Conservation (phyloP, 2,329 filamentous ascomycete species). For the Clarireedia monteithiana region DNA sequence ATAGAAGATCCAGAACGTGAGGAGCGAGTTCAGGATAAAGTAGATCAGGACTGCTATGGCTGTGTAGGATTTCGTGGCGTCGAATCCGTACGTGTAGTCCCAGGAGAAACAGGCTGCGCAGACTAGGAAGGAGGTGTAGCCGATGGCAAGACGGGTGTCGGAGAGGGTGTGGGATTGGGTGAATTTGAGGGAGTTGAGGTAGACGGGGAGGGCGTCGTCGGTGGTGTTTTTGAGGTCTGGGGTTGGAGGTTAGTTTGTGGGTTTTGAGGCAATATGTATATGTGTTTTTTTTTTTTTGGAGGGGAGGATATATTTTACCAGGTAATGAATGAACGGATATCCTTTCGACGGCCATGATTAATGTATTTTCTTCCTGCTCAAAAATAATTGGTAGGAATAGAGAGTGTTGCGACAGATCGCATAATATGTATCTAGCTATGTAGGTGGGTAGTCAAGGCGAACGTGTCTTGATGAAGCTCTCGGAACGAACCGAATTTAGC, state of each 20-base stretch:
- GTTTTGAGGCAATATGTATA: constrained; percentile 5
- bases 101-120: constrained; percentile 79
- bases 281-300: background rate
- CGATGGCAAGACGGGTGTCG: constrained; percentile 76
- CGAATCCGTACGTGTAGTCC: constrained; percentile 89
- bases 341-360: constrained; percentile 8
- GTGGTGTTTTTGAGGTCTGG: constrained; percentile 92
- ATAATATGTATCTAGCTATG: background rate
- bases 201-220: constrained; percentile 90
- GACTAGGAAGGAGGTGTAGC: constrained; percentile 74
- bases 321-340: constrained; percentile 10
- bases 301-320: constrained; percentile 12
- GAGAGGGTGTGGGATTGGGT: constrained; percentile 71
- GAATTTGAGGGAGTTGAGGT: constrained; percentile 84
- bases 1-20: constrained; percentile 78
- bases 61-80: constrained; percentile 75
- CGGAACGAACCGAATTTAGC: constrained; percentile 14
- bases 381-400: background rate
- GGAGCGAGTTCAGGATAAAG: constrained; percentile 64
- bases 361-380: background rate
- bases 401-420: background rate
- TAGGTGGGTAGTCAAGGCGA: constrained; percentile 11
- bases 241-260: background rate
- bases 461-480: constrained; percentile 27
- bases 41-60: constrained; percentile 73